A percentile compares a stretch with the other conserved stretches of the same genome.
Conservation (phyloP, 495 filamentous ascomycete genomes). For the Astrothelium macrocarpum region DNA sequence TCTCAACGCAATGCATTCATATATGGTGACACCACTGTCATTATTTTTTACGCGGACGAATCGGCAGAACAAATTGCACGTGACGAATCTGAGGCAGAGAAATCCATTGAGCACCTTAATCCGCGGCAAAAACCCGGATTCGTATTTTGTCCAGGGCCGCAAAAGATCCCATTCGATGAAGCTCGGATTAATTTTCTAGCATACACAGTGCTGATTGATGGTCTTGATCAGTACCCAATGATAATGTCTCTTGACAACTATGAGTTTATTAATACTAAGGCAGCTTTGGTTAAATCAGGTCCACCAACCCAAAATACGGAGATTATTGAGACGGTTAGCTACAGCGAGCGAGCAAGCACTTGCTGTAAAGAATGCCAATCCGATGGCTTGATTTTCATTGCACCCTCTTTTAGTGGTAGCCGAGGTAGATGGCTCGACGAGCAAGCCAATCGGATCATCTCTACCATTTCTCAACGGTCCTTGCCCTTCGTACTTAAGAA, state of each 20-base stretch:
- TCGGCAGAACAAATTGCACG: constrained; percentile 13
- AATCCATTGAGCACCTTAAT: constrained; percentile 22
- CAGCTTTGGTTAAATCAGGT: constrained; percentile 1
- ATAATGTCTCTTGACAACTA: constrained; percentile 23
- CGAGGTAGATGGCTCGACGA: constrained; percentile 21
- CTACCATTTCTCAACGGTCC: constrained; percentile 10
- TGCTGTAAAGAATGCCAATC: constrained; percentile 17
- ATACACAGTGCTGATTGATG: constrained; percentile 26
- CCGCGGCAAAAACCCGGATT: constrained; percentile 23
- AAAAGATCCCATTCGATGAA: constrained; percentile 19
- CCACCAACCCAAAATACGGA: background rate
- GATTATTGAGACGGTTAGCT: background rate
- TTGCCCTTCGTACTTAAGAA: constrained; percentile 32
- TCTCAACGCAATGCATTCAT: constrained; percentile 32
- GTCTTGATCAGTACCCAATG: constrained; percentile 16
- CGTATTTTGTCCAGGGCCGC: constrained; percentile 19
- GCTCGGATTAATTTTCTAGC: constrained; percentile 22
- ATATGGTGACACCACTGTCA: constrained; percentile 19
- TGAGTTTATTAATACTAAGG: constrained; percentile 30
- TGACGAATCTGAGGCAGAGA: constrained; percentile 25
- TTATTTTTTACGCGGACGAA: constrained; percentile 22
- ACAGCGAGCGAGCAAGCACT: background rate
- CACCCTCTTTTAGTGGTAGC: constrained; percentile 16
- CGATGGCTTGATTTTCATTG: constrained; percentile 11
- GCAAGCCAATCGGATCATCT: constrained; percentile 19